Conservation (phyloP, 2,329 filamentous ascomycete genomes). For the Amylocarpus encephaloides region DNA sequence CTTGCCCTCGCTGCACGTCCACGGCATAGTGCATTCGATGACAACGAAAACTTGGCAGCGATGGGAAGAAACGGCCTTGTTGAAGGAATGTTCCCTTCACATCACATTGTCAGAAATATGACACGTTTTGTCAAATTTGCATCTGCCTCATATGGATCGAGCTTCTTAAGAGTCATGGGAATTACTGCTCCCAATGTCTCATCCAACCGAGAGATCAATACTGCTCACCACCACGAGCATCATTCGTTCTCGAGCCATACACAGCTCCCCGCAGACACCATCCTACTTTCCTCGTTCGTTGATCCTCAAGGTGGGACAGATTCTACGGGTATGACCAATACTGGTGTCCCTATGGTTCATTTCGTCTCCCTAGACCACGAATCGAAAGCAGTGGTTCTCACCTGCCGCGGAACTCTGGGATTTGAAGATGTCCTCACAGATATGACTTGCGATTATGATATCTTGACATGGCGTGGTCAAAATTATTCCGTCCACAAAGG, state of each 20-base stretch:
- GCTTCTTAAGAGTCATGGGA: constrained; percentile 57
- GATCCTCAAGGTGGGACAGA: constrained; percentile 49
- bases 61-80: constrained; percentile 44
- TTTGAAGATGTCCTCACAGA: constrained; percentile 53
- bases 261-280: constrained; percentile 48
- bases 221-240: constrained; percentile 47
- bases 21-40: constrained; percentile 28
- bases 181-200: constrained; percentile 46
- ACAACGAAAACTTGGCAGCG: constrained; percentile 22
- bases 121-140: constrained; percentile 61
- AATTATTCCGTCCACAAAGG: constrained; percentile 51
- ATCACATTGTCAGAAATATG: constrained; percentile 55
- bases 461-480: constrained; percentile 41
- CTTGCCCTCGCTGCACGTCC: constrained; percentile 28
- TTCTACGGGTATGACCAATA: constrained; percentile 42
- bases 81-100: constrained; percentile 52
- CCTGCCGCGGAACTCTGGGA: constrained; percentile 48
- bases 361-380: constrained; percentile 51
- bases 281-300: constrained; percentile 50
- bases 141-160: constrained; percentile 59
- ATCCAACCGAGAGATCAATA: constrained; percentile 34
- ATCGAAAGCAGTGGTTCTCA: constrained; percentile 49
- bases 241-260: constrained; percentile 60
- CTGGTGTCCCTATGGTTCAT: constrained; percentile 49
- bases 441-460: constrained; percentile 51